Evolutionary conservation across 768 basidiomycete species (phyloP).

Genomic region (Mycena metata): DNA sequence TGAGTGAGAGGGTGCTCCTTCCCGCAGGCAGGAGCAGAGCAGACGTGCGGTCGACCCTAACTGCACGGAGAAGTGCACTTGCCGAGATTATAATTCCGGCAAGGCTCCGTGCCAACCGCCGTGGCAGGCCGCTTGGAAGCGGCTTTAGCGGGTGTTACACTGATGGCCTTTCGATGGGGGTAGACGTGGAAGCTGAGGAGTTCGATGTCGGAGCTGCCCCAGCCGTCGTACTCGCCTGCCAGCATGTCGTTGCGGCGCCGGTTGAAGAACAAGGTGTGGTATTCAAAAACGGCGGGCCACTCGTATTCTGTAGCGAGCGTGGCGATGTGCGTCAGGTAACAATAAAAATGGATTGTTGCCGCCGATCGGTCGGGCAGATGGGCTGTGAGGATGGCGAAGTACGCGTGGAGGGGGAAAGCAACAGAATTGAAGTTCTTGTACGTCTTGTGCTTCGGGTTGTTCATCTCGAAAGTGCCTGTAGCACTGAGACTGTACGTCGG

Average conservation of each 20-base stretch:
- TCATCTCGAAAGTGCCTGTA: too few species aligned
- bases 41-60: too few species aligned
- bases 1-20: too few species aligned
- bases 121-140: not conserved
- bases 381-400: not conserved
- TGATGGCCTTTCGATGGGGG: not conserved
- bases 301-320: not conserved
- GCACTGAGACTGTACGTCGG: too few species aligned
- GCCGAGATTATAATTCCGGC: too few species aligned
- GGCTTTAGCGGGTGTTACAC: not conserved
- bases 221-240: not conserved
- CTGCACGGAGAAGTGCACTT: too few species aligned
- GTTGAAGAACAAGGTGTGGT: constrained; percentile 1
- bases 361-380: not conserved
- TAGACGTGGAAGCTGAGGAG: not conserved
- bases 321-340: not conserved
- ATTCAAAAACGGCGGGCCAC: too few species aligned
- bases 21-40: too few species aligned
- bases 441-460: too few species aligned
- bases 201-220: not conserved
- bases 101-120: too few species aligned
- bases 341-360: not conserved
- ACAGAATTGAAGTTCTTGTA: too few species aligned
- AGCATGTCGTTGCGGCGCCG: constrained; percentile 1
- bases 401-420: constrained; percentile 1